Evolutionary conservation across 2,329 filamentous ascomycete genomes (phyloP).

Genomic region (Zasmidium citrigriseum): DNA sequence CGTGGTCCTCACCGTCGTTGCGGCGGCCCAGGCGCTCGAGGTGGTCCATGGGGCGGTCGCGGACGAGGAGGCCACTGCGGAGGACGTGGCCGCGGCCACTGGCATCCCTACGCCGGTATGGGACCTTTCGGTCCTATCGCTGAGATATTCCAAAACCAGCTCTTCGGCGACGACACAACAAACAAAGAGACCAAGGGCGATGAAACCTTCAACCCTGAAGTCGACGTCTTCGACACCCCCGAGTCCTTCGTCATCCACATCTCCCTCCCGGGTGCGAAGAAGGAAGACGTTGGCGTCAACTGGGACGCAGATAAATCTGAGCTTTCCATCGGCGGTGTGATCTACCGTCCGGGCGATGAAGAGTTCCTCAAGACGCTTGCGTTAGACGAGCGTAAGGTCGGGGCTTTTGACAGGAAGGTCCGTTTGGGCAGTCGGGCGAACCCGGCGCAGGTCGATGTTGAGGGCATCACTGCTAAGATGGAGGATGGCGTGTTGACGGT

Average conservation of each 20-base stretch:
- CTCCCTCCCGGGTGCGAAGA: conserved; percentile 75
- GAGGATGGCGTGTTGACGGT: conserved; percentile 76
- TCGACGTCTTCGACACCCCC: conserved; percentile 73
- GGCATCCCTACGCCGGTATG: conserved; percentile 22
- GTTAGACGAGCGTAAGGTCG: conserved; percentile 68
- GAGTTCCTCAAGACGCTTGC: conserved; percentile 68
- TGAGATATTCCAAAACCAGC: conserved; percentile 35
- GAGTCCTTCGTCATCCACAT: conserved; percentile 68
- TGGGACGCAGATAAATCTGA: conserved; percentile 70
- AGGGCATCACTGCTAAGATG: conserved; percentile 71
- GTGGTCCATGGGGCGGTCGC: conserved; percentile 26
- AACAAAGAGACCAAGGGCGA: conserved; percentile 43
- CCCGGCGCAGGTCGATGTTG: conserved; percentile 65
- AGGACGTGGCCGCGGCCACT: conserved; percentile 22
- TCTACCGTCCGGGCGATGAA: conserved; percentile 70
- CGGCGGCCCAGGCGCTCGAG: conserved; percentile 29
- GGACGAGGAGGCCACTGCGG: conserved; percentile 31
- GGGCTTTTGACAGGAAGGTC: conserved; percentile 72
- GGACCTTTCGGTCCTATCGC: conserved; percentile 33
- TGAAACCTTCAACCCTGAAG: conserved; percentile 61
- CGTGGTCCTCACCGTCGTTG: conserved; percentile 21
- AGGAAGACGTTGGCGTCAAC: conserved; percentile 74
- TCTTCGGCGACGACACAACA: conserved; percentile 37
- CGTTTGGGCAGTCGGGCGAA: conserved; percentile 57
- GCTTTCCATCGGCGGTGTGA: conserved; percentile 69